phyloP scores from a whole-genome alignment of 352 stramenopile genomes.

The Globisporangium spinosum region DNA sequence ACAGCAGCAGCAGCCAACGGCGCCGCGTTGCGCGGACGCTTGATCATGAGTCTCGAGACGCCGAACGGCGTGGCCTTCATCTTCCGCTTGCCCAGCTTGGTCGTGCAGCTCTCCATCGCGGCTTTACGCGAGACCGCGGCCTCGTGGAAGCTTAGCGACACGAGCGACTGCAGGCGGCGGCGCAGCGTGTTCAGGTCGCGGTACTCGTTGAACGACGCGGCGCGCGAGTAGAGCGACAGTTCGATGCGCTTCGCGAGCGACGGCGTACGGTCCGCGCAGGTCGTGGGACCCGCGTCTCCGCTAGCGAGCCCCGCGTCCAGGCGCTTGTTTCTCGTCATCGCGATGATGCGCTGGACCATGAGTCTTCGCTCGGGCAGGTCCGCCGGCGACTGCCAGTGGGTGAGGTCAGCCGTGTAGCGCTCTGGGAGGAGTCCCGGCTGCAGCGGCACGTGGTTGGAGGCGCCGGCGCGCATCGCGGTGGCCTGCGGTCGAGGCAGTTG shows the following conservation, averaged over 20 bases:
- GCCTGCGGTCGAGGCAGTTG: slow-evolving; percentile 11
- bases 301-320: slow-evolving; percentile 22
- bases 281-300: slow-evolving; percentile 18
- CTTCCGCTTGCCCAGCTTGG: slow-evolving; percentile 53
- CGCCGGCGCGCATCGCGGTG: slow-evolving; percentile 49
- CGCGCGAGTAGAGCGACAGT: slow-evolving; percentile 78
- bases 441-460: slow-evolving; percentile 34
- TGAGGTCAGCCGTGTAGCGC: slow-evolving; percentile 71
- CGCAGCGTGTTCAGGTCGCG: slow-evolving; percentile 81
- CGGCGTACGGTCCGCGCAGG: slow-evolving; percentile 57
- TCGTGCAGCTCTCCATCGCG: slow-evolving; percentile 24
- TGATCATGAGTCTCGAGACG: slow-evolving; percentile 58
- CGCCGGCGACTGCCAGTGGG: slow-evolving; percentile 80
- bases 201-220: slow-evolving; percentile 83
- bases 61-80: slow-evolving; percentile 43
- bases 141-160: slow-evolving; percentile 87
- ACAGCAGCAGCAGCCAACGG: neutral
- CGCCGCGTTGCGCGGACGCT: slow-evolving; percentile 39
- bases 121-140: slow-evolving; percentile 58
- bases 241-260: slow-evolving; percentile 86
- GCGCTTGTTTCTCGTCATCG: slow-evolving; percentile 74
- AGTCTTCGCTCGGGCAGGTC: slow-evolving; percentile 75
- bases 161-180: slow-evolving; percentile 74
- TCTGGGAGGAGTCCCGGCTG: slow-evolving; percentile 63
- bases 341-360: slow-evolving; percentile 87